Evolutionary conservation across 1,284 basidiomycete species (phyloP).

Genomic region (Trichosporon ovoides): DNA sequence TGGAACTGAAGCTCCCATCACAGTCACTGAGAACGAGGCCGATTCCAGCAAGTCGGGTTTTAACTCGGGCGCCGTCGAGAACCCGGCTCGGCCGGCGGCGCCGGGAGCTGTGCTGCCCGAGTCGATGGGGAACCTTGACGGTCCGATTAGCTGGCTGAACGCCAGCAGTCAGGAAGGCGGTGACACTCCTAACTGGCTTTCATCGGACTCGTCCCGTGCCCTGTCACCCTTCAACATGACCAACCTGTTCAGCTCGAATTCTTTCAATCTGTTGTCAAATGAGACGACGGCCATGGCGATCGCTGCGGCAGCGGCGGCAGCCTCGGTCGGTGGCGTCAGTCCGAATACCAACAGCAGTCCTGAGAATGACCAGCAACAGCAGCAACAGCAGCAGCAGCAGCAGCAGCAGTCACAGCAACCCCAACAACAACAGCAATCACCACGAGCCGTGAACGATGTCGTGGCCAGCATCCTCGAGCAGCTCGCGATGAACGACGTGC

Average conservation of each 20-base stretch:
- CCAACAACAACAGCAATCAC: constrained; percentile 6
- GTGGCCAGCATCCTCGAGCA: constrained; percentile 35
- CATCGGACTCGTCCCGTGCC: constrained; percentile 20
- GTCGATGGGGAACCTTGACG: constrained; percentile 37
- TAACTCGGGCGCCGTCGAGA: constrained; percentile 26
- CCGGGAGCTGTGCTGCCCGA: constrained; percentile 28
- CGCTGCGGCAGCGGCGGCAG: constrained; percentile 13
- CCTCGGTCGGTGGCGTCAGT: background rate
- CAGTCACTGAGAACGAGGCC: constrained; percentile 2
- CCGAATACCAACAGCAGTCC: background rate
- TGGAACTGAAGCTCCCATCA: constrained; percentile 9
- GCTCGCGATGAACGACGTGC: constrained; percentile 39
- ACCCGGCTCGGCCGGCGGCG: constrained; percentile 29
- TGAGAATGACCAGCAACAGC: background rate
- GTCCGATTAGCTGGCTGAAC: constrained; percentile 39
- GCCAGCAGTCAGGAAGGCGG: background rate
- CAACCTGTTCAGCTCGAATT: constrained; percentile 34
- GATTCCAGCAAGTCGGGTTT: constrained; percentile 18
- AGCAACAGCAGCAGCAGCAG: too few relatives aligned
- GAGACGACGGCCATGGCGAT: constrained; percentile 21
- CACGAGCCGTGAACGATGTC: constrained; percentile 15
- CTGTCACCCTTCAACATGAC: constrained; percentile 35
- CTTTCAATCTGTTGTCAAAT: constrained; percentile 24
- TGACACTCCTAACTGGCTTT: constrained; percentile 6
- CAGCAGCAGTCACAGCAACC: constrained; percentile 5